A percentile compares a stretch with the other conserved stretches of the same genome.
These are phyloP conservation scores for Anaeromyces robustus DNA, from an alignment of 192 early-diverging fungal species.

Conservation along the genomic window DNA sequence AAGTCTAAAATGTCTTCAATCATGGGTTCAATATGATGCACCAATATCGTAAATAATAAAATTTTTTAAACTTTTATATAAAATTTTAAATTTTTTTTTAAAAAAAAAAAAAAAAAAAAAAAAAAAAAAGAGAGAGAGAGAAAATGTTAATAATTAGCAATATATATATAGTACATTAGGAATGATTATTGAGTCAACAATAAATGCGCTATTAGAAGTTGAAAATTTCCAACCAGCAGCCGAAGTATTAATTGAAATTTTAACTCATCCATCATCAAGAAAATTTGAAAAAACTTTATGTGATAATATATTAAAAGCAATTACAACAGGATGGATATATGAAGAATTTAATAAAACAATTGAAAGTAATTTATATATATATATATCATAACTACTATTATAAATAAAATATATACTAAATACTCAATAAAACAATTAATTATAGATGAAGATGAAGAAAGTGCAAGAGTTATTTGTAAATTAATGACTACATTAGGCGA, in stretches of 20 bases:
- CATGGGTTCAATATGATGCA: not conserved
- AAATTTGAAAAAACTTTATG: slow-evolving; percentile 15
- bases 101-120: too few relatives aligned
- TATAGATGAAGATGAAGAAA: slow-evolving; percentile 28
- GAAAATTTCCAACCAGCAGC: slow-evolving; percentile 13
- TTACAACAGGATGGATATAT: slow-evolving; percentile 15
- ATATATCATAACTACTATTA: too few relatives aligned
- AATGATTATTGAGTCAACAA: not conserved
- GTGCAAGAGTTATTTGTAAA: slow-evolving; percentile 20
- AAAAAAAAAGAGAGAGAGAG: too few relatives aligned
- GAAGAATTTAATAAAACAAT: slow-evolving; percentile 13
- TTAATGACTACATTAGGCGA: slow-evolving; percentile 39
- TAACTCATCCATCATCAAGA: slow-evolving; percentile 9
- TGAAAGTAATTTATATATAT: slow-evolving; percentile 5
- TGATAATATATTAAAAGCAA: slow-evolving; percentile 8
- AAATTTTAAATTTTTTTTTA: too few relatives aligned
- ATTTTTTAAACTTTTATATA: too few relatives aligned
- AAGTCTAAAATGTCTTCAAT: not conserved
- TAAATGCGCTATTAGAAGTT: slow-evolving; percentile 8
- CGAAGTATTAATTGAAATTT: slow-evolving; percentile 17
- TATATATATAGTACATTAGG: not conserved
- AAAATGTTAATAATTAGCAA: too few relatives aligned
- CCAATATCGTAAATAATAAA: not conserved
- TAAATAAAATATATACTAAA: too few relatives aligned
- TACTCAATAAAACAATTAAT: not conserved